These are phyloP conservation scores for Botrytis byssoidea DNA, from an alignment of 2,329 filamentous ascomycete species.

Conservation along the genomic window DNA sequence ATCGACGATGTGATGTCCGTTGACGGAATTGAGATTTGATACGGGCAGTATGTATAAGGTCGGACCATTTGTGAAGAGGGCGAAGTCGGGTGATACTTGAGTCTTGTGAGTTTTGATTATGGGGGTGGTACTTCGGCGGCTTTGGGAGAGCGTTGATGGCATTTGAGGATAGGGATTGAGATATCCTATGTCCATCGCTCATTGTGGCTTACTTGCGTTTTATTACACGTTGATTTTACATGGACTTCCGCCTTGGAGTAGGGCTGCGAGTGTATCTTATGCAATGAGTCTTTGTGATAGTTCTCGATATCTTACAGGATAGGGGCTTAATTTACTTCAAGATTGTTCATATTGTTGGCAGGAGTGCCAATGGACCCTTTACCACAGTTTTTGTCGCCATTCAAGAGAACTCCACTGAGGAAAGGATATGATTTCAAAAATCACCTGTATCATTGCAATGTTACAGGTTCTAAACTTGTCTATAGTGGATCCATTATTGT, in stretches of 20 bases:
- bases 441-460: background rate
- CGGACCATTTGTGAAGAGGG: background rate
- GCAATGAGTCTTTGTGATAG: background rate
- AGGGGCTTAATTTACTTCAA: background rate
- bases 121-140: background rate
- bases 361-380: background rate
- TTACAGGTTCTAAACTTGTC: background rate
- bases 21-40: background rate
- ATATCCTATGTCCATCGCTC: background rate
- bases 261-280: background rate
- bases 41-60: background rate
- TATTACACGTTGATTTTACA: background rate
- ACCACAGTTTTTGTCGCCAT: background rate
- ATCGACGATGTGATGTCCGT: background rate
- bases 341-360: too few relatives aligned
- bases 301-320: too few relatives aligned
- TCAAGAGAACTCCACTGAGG: background rate
- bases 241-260: background rate
- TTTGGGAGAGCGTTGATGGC: background rate
- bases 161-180: background rate
- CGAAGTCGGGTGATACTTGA: background rate
- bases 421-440: background rate
- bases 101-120: background rate
- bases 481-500: background rate
- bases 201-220: background rate